phyloP scores from a whole-genome alignment of 1,284 basidiomycete species.

The Trichosporon ovoides region DNA sequence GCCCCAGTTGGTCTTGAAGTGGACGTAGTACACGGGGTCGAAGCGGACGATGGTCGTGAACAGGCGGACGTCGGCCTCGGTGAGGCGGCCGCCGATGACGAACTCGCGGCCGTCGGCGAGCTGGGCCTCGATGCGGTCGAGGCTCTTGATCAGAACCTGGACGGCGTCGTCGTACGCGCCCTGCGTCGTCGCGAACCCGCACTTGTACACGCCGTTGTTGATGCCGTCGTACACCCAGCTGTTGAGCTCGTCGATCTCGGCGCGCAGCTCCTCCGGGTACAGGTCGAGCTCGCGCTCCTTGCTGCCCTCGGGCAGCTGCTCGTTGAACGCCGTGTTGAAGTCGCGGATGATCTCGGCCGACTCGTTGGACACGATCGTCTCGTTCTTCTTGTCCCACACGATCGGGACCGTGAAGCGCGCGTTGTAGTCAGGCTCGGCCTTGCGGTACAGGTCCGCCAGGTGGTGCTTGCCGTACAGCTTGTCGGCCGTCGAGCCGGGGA shows the following conservation, averaged over 20 bases:
- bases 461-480: constrained; percentile 58
- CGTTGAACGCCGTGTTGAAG: constrained; percentile 76
- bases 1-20: constrained; percentile 91
- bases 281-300: constrained; percentile 65
- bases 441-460: constrained; percentile 79
- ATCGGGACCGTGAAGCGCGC: constrained; percentile 81
- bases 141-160: constrained; percentile 62
- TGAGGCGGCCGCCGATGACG: constrained; percentile 72
- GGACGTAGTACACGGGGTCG: constrained; percentile 82
- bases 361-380: constrained; percentile 93
- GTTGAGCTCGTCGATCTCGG: constrained; percentile 81
- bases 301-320: constrained; percentile 55
- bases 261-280: constrained; percentile 67
- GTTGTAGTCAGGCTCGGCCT: constrained; percentile 62
- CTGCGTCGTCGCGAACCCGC: constrained; percentile 80
- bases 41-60: constrained; percentile 81
- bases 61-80: constrained; percentile 85
- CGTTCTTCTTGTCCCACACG: constrained; percentile 85
- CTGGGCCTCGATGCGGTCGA: constrained; percentile 75
- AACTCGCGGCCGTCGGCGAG: constrained; percentile 69
- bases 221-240: constrained; percentile 68
- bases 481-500: constrained; percentile 67
- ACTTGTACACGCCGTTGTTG: constrained; percentile 71
- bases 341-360: constrained; percentile 90
- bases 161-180: constrained; percentile 77